Percentiles rank a stretch among this genome's conserved stretches.
Evolutionary conservation across 805 yeast species (phyloP).

Genomic region (Wickerhamomyces rabaulensis): DNA sequence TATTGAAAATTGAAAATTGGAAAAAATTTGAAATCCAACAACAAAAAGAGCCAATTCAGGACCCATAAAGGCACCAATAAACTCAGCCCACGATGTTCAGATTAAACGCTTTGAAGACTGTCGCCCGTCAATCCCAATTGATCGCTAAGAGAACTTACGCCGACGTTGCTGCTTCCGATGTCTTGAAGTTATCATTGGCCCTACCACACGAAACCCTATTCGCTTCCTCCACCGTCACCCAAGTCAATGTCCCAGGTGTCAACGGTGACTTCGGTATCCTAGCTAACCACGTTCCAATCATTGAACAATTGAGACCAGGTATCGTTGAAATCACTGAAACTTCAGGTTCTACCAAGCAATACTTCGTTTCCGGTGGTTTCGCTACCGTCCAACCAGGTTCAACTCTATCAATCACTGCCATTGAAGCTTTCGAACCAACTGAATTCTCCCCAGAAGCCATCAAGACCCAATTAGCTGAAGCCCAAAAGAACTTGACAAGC

Average conservation of each 20-base stretch:
- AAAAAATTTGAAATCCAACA: neutral
- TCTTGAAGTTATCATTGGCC: conserved; percentile 82
- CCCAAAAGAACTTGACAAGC: conserved; percentile 83
- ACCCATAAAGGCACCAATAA: neutral
- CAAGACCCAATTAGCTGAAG: conserved; percentile 80
- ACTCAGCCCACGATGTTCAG: conserved; percentile 22
- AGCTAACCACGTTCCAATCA: conserved; percentile 96
- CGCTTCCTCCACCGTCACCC: conserved; percentile 43
- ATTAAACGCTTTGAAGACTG: conserved; percentile 21
- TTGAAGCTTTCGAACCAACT: conserved; percentile 91
- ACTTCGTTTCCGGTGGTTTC: conserved; percentile 92
- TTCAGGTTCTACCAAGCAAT: conserved; percentile 66
- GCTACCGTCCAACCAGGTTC: conserved; percentile 96
- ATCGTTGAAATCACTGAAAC: conserved; percentile 85
- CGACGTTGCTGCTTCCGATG: conserved; percentile 69
- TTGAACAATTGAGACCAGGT: conserved; percentile 96
- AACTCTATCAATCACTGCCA: conserved; percentile 81
- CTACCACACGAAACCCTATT: conserved; percentile 77
- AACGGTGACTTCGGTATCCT: conserved; percentile 96
- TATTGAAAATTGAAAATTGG: neutral
- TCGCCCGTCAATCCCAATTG: conserved; percentile 36
- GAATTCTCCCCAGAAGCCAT: conserved; percentile 78
- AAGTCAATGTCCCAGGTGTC: conserved; percentile 93
- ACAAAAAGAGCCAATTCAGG: neutral
- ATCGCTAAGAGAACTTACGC: conserved; percentile 83